Evolutionary conservation across 352 stramenopile species (phyloP), one percentile per base, ranked within the genome.

Genomic region (Bremia lactucae): DNA sequence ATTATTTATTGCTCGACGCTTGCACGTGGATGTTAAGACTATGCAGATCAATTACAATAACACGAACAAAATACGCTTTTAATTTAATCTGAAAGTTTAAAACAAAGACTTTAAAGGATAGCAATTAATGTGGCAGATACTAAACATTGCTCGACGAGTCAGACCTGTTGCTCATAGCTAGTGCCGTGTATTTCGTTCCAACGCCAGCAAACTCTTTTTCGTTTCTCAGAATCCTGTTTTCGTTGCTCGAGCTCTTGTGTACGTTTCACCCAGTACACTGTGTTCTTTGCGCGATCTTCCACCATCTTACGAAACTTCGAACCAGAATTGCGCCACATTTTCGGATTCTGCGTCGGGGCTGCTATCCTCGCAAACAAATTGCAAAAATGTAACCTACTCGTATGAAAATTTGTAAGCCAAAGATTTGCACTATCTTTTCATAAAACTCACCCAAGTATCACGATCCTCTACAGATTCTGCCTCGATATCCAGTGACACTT

Each of bases 161-260:
- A 9, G 68, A 44, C 16, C 76, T 75, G 51, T 77, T 87, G 16
- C 52, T 66, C 64, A 90, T 83, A 25, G 78, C 78, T 23, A 87
- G 60, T 4, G 78, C 78, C 2, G 78, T 90, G 55, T 88, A 90
- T 50, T 87, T 90, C 66, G 88, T 83, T 4, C 78, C 78, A 4
- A 59, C 62, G 20, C 65, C 59, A 5, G 68, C 59, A 40, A 87
- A 85, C 46, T 82, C 65, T 40, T 87, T 90, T 90, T 21, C 72
- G 61, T 41, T 87, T 75, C 42, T 87, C 75, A 10, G 78, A 75
- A 39, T 88, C 72, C 35, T 59, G 50, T 44, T 88, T 83, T 13
- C 74, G 68, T 22, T 87, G 60, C 48, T 87, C 72, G 3, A 90
- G 59, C 43, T 87, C 78, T 45, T 85, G 60, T 3, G 74, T 82